A percentile compares a stretch with the other conserved stretches of the same genome.
Evolutionary conservation across 768 basidiomycete genomes (phyloP).

Genomic region (Chalciporus chontae): DNA sequence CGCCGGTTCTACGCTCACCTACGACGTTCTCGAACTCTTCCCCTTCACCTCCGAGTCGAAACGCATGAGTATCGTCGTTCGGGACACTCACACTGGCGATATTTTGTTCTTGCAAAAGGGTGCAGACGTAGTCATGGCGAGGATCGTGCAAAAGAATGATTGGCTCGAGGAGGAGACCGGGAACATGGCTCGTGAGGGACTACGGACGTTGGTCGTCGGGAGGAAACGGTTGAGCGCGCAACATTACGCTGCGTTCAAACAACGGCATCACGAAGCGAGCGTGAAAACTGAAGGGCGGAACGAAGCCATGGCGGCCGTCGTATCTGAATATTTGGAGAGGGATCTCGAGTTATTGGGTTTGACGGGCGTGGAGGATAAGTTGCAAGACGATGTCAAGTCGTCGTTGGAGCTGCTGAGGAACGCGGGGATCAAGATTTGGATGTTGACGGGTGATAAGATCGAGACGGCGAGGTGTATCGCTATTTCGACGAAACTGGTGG

Average conservation of each 20-base stretch:
- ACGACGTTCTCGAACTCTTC: constrained; percentile 91
- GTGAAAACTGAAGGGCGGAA: constrained; percentile 75
- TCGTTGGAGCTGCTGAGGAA: constrained; percentile 91
- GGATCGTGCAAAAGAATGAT: constrained; percentile 93
- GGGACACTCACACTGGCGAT: constrained; percentile 70
- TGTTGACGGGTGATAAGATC: constrained; percentile 99
- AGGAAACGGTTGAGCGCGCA: constrained; percentile 70
- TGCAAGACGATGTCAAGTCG: constrained; percentile 95
- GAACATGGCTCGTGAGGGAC: constrained; percentile 96
- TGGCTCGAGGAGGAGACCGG: constrained; percentile 99
- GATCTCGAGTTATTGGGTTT: constrained; percentile 90
- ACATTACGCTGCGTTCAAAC: constrained; percentile 71
- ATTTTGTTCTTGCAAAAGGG: constrained; percentile 94
- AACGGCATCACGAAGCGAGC: constrained; percentile 71
- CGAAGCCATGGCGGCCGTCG: constrained; percentile 74
- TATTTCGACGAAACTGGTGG: constrained; percentile 93
- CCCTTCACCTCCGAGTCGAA: constrained; percentile 99
- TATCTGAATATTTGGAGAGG: constrained; percentile 74
- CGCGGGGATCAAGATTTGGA: constrained; percentile 99
- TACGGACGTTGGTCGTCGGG: constrained; percentile 91
- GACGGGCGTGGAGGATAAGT: constrained; percentile 98
- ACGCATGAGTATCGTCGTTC: constrained; percentile 97
- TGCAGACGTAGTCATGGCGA: constrained; percentile 97
- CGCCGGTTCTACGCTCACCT: constrained; percentile 57
- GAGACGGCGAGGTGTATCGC: constrained; percentile 99